A percentile compares a stretch with the other conserved stretches of the same genome.
Conservation (phyloP, 176 grass and related monocot species). For the Olyra latifolia region DNA sequence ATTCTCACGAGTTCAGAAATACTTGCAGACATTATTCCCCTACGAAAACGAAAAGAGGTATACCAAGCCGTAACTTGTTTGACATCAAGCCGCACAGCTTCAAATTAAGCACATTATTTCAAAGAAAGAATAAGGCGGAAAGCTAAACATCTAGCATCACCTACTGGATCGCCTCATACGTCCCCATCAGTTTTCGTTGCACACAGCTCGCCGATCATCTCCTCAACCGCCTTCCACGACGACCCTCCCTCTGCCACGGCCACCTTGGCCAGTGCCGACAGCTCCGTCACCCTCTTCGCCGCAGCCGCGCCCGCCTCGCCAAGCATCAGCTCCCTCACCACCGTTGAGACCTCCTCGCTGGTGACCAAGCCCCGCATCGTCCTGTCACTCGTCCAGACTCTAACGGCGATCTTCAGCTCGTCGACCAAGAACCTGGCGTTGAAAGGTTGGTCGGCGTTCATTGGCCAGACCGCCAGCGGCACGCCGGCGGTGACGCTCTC, state of each 20-base stretch:
- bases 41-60: neutral
- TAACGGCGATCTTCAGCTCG: conserved; percentile 51
- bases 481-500: conserved; percentile 43
- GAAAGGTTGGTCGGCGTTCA: conserved; percentile 51
- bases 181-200: neutral
- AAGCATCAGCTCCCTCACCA: conserved; percentile 29
- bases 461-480: conserved; percentile 60
- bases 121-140: neutral
- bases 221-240: conserved; percentile 38
- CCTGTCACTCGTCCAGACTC: conserved; percentile 34
- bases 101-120: neutral
- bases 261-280: neutral
- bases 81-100: neutral
- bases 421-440: conserved; percentile 52
- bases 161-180: neutral
- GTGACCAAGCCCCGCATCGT: conserved; percentile 41
- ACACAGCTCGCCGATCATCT: conserved; percentile 49
- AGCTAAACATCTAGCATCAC: neutral
- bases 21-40: neutral
- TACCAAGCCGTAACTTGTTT: neutral
- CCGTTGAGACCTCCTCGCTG: conserved; percentile 34
- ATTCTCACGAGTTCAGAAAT: neutral
- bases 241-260: conserved; percentile 39
- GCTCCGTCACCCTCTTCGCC: neutral
- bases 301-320: conserved; percentile 25